Evolutionary conservation across 2,329 filamentous ascomycete species (phyloP).

Genomic region (Alternaria novae-zelandiae): DNA sequence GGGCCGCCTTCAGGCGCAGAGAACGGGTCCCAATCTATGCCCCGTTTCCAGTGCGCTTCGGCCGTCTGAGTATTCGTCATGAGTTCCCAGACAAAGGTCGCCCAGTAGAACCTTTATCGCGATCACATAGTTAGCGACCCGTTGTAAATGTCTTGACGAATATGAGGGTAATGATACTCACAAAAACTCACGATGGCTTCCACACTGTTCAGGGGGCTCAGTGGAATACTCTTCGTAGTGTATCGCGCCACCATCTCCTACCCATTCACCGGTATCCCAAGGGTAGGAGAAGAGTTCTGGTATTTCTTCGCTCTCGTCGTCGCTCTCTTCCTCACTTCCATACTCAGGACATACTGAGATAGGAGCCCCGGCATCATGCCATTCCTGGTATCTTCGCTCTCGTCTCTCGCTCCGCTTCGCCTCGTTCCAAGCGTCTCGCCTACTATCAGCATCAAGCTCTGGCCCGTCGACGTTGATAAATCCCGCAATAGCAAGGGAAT

Average conservation of each 20-base stretch:
- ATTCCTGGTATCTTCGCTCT: neutral
- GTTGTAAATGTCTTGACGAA: too few species aligned
- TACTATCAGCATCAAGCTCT: neutral
- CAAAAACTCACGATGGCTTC: neutral
- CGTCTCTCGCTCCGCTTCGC: neutral
- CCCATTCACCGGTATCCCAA: neutral
- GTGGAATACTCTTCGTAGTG: neutral
- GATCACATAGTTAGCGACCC: neutral
- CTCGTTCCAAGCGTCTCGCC: neutral
- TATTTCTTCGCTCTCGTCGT: neutral
- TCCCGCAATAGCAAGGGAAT: conserved; percentile 12
- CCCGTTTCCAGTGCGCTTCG: neutral
- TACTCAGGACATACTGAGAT: neutral
- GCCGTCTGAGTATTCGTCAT: conserved; percentile 8
- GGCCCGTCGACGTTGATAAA: neutral
- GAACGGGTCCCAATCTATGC: neutral
- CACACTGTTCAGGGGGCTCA: neutral
- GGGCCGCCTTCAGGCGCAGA: neutral
- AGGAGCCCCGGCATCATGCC: neutral
- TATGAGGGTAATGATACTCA: neutral
- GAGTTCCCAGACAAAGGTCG: conserved; percentile 6
- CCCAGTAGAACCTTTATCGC: neutral
- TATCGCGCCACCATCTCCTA: neutral
- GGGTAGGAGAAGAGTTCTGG: neutral
- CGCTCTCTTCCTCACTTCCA: neutral